A percentile compares a stretch with the other conserved stretches of the same genome.
Conservation (phyloP, 441 rosid species). For the Gossypium schwendimanii region DNA sequence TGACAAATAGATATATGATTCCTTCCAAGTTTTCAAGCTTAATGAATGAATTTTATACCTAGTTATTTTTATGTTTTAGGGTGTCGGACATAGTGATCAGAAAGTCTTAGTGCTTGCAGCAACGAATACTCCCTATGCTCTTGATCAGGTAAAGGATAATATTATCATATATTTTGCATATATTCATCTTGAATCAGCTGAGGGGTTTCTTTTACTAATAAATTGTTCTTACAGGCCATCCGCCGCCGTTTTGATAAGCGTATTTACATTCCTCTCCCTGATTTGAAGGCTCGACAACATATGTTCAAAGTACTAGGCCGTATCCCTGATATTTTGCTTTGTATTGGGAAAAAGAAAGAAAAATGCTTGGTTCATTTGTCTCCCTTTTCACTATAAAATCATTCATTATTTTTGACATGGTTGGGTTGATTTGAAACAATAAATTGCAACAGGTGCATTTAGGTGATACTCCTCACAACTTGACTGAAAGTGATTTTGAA, state of each 20-base stretch:
- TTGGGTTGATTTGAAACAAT: constrained; percentile 7
- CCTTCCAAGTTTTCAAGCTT: neutral
- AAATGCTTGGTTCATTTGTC: neutral
- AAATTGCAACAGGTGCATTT: constrained; percentile 66
- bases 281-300: constrained; percentile 86
- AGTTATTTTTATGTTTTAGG: constrained; percentile 39
- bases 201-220: constrained; percentile 22
- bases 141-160: constrained; percentile 65
- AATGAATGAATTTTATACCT: neutral
- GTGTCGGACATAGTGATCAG: constrained; percentile 89
- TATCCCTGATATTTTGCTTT: constrained; percentile 2
- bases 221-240: constrained; percentile 63
- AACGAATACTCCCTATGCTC: constrained; percentile 92
- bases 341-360: neutral
- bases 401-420: neutral
- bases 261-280: constrained; percentile 97
- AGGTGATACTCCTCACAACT: constrained; percentile 94
- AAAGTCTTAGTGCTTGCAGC: constrained; percentile 99
- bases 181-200: constrained; percentile 12
- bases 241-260: constrained; percentile 98
- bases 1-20: neutral
- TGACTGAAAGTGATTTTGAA: constrained; percentile 91
- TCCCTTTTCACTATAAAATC: neutral
- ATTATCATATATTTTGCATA: constrained; percentile 5
- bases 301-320: constrained; percentile 74